Conservation (phyloP, 1,284 basidiomycete genomes). For the Ceratorhiza oryzae-sativae region DNA sequence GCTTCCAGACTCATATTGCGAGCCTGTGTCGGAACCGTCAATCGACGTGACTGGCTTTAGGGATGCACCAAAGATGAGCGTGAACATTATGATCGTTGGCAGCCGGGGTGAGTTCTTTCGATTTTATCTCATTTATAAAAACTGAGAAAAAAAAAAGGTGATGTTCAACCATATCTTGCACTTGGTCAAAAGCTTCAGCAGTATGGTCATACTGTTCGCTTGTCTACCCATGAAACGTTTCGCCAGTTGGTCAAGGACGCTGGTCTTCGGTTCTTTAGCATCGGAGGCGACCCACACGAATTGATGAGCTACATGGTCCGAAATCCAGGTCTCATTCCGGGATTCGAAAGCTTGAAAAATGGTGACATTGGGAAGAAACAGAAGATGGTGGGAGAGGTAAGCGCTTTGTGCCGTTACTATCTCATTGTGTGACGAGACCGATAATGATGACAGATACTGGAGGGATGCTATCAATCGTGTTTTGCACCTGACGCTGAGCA, state of each 20-base stretch:
- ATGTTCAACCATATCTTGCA: slow-evolving; percentile 74
- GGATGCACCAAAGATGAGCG: slow-evolving; percentile 58
- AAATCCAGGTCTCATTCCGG: slow-evolving; percentile 62
- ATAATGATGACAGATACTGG: slow-evolving; percentile 59
- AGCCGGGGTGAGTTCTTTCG: slow-evolving; percentile 1
- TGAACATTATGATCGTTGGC: slow-evolving; percentile 63
- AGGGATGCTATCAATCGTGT: slow-evolving; percentile 64
- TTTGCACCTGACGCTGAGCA: slow-evolving; percentile 57
- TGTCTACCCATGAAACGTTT: slow-evolving; percentile 72
- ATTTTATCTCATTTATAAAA: no score
- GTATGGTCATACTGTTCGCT: slow-evolving; percentile 67
- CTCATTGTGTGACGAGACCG: background rate
- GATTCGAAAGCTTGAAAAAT: slow-evolving; percentile 57
- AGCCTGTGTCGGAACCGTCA: background rate
- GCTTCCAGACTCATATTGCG: background rate
- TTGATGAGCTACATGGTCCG: slow-evolving; percentile 68
- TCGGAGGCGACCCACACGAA: slow-evolving; percentile 65
- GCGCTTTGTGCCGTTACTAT: background rate
- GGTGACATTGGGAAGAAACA: slow-evolving; percentile 59
- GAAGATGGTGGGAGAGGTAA: slow-evolving; percentile 56
- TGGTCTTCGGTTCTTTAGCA: slow-evolving; percentile 63
- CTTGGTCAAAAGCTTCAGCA: slow-evolving; percentile 63
- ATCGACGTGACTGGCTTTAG: slow-evolving; percentile 10
- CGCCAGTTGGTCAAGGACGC: slow-evolving; percentile 60
- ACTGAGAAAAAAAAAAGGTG: slow-evolving; percentile 53